Evolutionary conservation across 345 rosid species (phyloP), one percentile per base, ranked within the genome.

Genomic region (Bruguiera gymnorhiza): DNA sequence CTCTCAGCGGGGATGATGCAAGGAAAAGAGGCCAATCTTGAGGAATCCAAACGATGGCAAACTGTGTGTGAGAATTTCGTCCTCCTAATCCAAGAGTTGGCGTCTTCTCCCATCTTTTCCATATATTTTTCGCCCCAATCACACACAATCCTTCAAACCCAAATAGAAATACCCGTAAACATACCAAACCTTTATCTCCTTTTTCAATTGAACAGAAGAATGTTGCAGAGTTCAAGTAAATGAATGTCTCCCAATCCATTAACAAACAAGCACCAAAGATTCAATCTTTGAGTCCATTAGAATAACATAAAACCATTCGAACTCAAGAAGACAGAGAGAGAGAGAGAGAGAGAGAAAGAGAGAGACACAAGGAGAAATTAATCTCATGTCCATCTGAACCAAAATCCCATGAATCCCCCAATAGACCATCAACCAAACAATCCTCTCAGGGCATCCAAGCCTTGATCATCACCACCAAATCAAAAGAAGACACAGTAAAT

Each of bases 71-170:
- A 92, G 76, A 81, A 96, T 27, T 89, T 96, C 0, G 96, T 71
- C 82, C 99, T 83, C 86, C 99, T 83, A 48, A 96, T 80, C 99
- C 97, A 96, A 46, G 98, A 96, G 79, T 55, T 62, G 65, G 83
- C 80, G 27, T 86, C 95, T 64, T 86, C 98, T 71, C 76, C 92
- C 96, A 90, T 95, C 52, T 76, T 73, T 10, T 56, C 18, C 63
- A 13, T 27, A 16, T 16, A 27, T 26, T 59, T 43, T 31, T 6
- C 6, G 30, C 21, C 69, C 62, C 62, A 43, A 4, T 13, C 16
- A 56, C 66, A 71, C 52, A 66, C 55, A 58, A 75, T 51, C 50
- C 54, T 73, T 51, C 46, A 74, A 75, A 79, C 59, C 71, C 70
- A 48, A 72, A 62, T 71, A 68, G 51, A 68, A 78, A 32, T 51